phyloP scores from a whole-genome alignment of 164 flowering plant species.

The Tetrastigma voinierianum region DNA sequence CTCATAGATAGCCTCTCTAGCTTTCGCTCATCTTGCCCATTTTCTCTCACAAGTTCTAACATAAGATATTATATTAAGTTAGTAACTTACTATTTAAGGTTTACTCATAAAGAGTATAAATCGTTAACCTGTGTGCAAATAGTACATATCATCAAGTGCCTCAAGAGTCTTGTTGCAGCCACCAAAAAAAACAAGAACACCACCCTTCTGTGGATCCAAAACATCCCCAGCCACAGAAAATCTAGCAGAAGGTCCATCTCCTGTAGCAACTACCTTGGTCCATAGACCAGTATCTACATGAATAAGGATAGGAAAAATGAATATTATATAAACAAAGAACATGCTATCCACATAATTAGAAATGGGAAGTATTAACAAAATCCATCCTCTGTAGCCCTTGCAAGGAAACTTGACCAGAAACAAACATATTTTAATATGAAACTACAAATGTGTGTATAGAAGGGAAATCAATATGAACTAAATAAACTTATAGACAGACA shows the following conservation, averaged over 20 bases:
- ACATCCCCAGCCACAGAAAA: conserved; percentile 91
- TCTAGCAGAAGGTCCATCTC: conserved; percentile 87
- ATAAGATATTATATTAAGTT: conserved; percentile 7
- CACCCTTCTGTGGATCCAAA: conserved; percentile 64
- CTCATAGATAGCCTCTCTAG: conserved; percentile 74
- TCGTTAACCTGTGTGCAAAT: conserved; percentile 73
- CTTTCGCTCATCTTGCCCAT: conserved; percentile 48
- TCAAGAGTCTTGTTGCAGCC: conserved; percentile 90
- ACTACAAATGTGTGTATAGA: too few relatives aligned
- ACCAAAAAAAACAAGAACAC: conserved; percentile 75
- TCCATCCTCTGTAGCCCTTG: neutral
- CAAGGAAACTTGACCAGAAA: neutral
- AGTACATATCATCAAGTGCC: conserved; percentile 92
- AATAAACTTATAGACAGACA: neutral
- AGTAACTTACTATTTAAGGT: neutral
- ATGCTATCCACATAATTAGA: neutral
- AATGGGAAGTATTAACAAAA: neutral
- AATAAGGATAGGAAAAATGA: neutral
- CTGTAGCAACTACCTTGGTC: conserved; percentile 59
- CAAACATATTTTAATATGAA: too few relatives aligned
- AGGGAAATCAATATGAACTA: neutral
- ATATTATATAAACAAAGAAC: neutral
- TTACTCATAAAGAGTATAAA: too few relatives aligned
- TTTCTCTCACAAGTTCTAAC: conserved; percentile 54
- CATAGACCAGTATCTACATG: conserved; percentile 72